A percentile compares a stretch with the other conserved stretches of the same genome.
Conservation (phyloP, 805 yeast genomes). For the Lipomyces spencermartinsiae region DNA sequence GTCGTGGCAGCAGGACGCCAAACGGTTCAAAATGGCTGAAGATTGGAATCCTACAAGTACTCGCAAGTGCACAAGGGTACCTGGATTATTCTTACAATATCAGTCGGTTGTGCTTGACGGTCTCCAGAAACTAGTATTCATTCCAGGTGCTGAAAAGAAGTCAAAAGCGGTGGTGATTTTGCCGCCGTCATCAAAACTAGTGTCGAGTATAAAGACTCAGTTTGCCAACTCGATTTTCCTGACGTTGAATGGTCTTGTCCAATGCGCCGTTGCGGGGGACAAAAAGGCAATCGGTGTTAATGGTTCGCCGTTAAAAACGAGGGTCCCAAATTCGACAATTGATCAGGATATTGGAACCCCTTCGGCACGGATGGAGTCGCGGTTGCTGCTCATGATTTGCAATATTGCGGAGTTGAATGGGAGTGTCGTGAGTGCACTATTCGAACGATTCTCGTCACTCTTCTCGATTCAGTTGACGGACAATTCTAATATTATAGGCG, state of each 20-base stretch:
- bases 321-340: neutral
- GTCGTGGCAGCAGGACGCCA: conserved; percentile 59
- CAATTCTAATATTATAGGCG: conserved; percentile 54
- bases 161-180: conserved; percentile 40
- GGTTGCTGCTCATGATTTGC: conserved; percentile 59
- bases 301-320: neutral
- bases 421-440: conserved; percentile 55
- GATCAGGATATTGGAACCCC: neutral
- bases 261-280: conserved; percentile 42
- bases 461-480: conserved; percentile 56
- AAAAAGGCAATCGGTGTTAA: neutral
- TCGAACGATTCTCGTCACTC: conserved; percentile 57
- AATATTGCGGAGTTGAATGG: conserved; percentile 59
- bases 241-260: conserved; percentile 45
- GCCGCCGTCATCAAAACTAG: conserved; percentile 47
- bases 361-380: conserved; percentile 53
- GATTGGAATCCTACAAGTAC: conserved; percentile 45
- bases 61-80: conserved; percentile 49
- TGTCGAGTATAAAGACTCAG: conserved; percentile 46
- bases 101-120: conserved; percentile 50
- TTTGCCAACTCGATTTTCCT: conserved; percentile 48
- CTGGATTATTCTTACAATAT: conserved; percentile 50
- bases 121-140: conserved; percentile 35
- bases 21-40: conserved; percentile 49
- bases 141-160: conserved; percentile 29